Percentiles rank a stretch among this genome's conserved stretches.
Evolutionary conservation across 441 rosid genomes (phyloP).

Genomic region (Metrosideros polymorpha): DNA sequence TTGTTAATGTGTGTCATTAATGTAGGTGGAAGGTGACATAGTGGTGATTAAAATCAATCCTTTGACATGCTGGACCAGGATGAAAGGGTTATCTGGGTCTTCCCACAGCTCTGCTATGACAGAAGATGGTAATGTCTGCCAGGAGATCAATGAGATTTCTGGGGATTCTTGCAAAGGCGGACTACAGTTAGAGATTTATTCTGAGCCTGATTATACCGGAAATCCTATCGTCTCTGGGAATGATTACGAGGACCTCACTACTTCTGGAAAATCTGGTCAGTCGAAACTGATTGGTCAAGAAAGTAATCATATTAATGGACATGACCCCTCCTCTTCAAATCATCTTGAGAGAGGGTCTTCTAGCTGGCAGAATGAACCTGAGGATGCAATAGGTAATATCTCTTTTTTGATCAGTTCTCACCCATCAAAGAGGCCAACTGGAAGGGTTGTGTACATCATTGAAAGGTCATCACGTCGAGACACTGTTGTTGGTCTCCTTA

Average conservation of each 20-base stretch:
- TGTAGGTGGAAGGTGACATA: constrained; percentile 74
- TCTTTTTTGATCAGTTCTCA: constrained; percentile 38
- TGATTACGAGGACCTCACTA: constrained; percentile 7
- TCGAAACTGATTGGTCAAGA: constrained; percentile 6
- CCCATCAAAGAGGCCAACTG: constrained; percentile 82
- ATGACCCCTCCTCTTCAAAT: constrained; percentile 14
- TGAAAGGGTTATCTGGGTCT: constrained; percentile 57
- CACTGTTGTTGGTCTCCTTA: constrained; percentile 67
- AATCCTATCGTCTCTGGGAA: constrained; percentile 5
- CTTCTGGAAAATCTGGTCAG: constrained; percentile 11
- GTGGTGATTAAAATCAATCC: constrained; percentile 72
- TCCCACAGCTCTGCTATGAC: constrained; percentile 16
- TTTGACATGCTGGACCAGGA: constrained; percentile 56
- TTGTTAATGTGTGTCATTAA: background rate
- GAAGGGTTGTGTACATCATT: constrained; percentile 61
- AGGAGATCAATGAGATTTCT: constrained; percentile 16
- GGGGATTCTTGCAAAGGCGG: constrained; percentile 24
- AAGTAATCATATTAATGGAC: constrained; percentile 16
- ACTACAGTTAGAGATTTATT: constrained; percentile 19
- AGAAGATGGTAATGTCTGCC: constrained; percentile 20
- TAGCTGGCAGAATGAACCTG: constrained; percentile 19
- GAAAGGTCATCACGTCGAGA: constrained; percentile 59
- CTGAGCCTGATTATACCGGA: constrained; percentile 11
- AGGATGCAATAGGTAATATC: constrained; percentile 39
- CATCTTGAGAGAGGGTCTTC: constrained; percentile 13